Percentiles rank a stretch among this genome's conserved stretches.
These are phyloP conservation scores for Rostrohypoxylon terebratum DNA, from an alignment of 495 filamentous ascomycete genomes.

Conservation along the genomic window DNA sequence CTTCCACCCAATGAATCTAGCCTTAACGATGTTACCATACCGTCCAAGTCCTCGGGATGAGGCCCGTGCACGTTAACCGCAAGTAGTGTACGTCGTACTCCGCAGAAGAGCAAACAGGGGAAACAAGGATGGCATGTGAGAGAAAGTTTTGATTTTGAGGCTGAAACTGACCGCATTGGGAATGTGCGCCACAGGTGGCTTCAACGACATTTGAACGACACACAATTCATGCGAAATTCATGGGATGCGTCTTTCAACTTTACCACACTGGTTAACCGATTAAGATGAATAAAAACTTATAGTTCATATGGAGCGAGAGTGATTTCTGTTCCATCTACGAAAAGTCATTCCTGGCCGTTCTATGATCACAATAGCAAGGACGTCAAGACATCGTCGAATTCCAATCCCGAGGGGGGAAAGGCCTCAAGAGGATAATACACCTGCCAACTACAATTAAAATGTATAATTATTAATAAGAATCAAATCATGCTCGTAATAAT, in stretches of 20 bases:
- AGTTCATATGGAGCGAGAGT: too few species aligned
- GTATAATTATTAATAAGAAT: background rate
- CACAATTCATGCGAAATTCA: background rate
- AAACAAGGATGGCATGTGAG: background rate
- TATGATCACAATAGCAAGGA: background rate
- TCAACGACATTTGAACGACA: conserved; percentile 15
- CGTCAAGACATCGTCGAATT: background rate
- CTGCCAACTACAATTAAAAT: background rate
- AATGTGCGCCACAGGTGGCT: conserved; percentile 19
- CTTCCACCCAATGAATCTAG: conserved; percentile 19
- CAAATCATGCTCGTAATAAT: background rate
- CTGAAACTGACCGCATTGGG: conserved; percentile 4
- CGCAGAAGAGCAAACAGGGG: conserved; percentile 16
- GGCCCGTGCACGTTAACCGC: conserved; percentile 24
- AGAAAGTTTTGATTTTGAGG: conserved; percentile 3
- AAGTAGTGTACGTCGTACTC: too few species aligned
- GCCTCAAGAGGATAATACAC: background rate
- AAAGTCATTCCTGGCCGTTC: too few species aligned
- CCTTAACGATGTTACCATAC: conserved; percentile 25
- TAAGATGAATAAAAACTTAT: too few species aligned
- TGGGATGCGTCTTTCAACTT: background rate
- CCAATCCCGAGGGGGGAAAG: background rate
- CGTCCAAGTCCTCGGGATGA: conserved; percentile 10
- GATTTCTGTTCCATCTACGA: too few species aligned
- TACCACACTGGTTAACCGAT: background rate